Evolutionary conservation across 257 asterid genomes (phyloP), one percentile per base, ranked within the genome.

Genomic region (Fraxinus quadrangulata): DNA sequence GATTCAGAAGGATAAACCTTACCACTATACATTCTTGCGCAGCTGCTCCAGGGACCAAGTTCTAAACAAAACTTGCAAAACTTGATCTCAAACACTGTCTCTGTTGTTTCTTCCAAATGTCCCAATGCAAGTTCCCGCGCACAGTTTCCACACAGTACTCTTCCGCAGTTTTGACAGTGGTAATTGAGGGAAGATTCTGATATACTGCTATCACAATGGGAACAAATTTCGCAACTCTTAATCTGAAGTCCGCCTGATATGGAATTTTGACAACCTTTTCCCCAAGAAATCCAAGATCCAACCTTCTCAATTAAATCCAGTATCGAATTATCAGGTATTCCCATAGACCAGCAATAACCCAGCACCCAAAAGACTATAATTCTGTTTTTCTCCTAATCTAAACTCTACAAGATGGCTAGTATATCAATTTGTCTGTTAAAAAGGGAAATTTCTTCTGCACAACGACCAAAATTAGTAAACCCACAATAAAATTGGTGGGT

Each of bases 1-100:
- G 96, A 91, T 79, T 91, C 98, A 66, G 92, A 87, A 49, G 98
- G 98, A 82, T 91, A 78, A 76, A 95, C 72, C 86, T 91, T 90
- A 77, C 87, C 92, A 73, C 88, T 80, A 84, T 89, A 85, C 80
- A 77, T 90, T 78, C 83, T 81, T 67, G 79, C 83, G 75, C 82
- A 42, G 78, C 84, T 77, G 79, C 81, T 85, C 24, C 73, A 66
- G 40, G 86, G 81, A 45, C 83, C 69, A 67, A 85, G 81, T 39
- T 81, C 89, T 23, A 76, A 79, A 79, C 97, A 94, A 71, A 85
- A 81, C 81, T 85, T 85, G 90, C 97, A 94, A 36, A 86, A 82
- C 47, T 66, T 83, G 31, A 87, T 73, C 71, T 66, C 79, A 66
- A 85, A 16, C 63, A 65, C 68, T 19, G 85, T 74, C 80, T 78